phyloP scores from a whole-genome alignment of 495 filamentous ascomycete genomes.

The Neurospora sp. region DNA sequence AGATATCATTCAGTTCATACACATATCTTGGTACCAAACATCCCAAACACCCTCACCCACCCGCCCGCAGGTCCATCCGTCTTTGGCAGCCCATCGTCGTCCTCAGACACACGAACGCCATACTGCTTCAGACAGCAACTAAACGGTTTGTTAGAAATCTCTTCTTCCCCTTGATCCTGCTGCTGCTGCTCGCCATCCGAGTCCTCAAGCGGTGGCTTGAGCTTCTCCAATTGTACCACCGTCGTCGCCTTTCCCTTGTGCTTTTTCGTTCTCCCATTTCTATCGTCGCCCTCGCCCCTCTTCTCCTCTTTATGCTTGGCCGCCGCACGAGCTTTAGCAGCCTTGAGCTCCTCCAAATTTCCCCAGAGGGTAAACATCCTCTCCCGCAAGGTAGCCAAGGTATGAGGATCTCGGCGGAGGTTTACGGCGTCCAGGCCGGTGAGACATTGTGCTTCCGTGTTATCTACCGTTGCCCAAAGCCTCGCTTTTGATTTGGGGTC shows the following conservation, averaged over 20 bases:
- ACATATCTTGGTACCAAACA: conserved; percentile 46
- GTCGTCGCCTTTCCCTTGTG: neutral
- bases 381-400: conserved; percentile 48
- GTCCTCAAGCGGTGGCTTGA: conserved; percentile 13
- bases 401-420: conserved; percentile 40
- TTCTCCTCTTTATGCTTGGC: neutral
- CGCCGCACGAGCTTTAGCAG: conserved; percentile 1
- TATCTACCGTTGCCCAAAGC: conserved; percentile 58
- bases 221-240: neutral
- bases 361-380: conserved; percentile 80
- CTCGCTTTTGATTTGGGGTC: conserved; percentile 24
- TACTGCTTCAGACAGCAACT: conserved; percentile 54
- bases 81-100: conserved; percentile 3
- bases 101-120: conserved; percentile 31
- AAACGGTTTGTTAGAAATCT: conserved; percentile 41
- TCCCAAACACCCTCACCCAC: conserved; percentile 42
- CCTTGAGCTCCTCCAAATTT: conserved; percentile 63
- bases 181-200: conserved; percentile 15
- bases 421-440: conserved; percentile 57
- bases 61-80: conserved; percentile 22
- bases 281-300: neutral
- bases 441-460: conserved; percentile 53
- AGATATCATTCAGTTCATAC: neutral
- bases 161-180: neutral
- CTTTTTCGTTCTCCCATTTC: neutral